Evolutionary conservation across 352 stramenopile species (phyloP).

Genomic region (Phytophthora multivora): DNA sequence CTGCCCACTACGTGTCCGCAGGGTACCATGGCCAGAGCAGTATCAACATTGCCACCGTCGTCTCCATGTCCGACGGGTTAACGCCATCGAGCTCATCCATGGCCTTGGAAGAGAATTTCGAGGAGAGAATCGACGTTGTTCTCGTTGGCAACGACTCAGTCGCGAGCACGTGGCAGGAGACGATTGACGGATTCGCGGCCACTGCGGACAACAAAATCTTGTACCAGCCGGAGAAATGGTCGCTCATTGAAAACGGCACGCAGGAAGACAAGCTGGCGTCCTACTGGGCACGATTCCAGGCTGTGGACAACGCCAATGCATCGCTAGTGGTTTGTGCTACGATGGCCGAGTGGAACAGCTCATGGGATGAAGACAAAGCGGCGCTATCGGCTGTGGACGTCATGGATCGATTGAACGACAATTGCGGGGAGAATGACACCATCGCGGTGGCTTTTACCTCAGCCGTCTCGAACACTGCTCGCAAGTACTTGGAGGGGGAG

Average conservation of each 20-base stretch:
- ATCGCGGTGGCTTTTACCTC: conserved; percentile 39
- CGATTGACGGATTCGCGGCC: conserved; percentile 1
- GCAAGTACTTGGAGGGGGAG: conserved; percentile 24
- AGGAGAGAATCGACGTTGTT: conserved; percentile 19
- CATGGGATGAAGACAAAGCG: conserved; percentile 13
- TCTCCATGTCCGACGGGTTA: background rate
- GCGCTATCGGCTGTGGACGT: conserved; percentile 19
- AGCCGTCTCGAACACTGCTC: conserved; percentile 12
- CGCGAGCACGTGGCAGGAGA: conserved; percentile 8
- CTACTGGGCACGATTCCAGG: conserved; percentile 39
- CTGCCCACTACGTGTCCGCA: background rate
- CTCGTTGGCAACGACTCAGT: conserved; percentile 17
- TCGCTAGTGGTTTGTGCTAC: conserved; percentile 26
- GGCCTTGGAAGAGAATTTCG: conserved; percentile 2
- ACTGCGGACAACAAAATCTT: conserved; percentile 15
- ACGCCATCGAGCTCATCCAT: conserved; percentile 6
- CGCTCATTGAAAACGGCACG: conserved; percentile 22
- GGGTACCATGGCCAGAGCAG: conserved; percentile 5
- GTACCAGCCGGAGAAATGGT: conserved; percentile 22
- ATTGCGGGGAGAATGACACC: conserved; percentile 31
- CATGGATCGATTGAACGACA: conserved; percentile 12
- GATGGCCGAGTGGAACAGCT: conserved; percentile 34
- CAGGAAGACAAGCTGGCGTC: conserved; percentile 17
- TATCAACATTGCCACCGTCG: conserved; percentile 22
- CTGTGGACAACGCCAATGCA: background rate